A percentile compares a stretch with the other conserved stretches of the same genome.
Evolutionary conservation across 2,329 filamentous ascomycete species (phyloP).

Genomic region (Epichloe hybrida): DNA sequence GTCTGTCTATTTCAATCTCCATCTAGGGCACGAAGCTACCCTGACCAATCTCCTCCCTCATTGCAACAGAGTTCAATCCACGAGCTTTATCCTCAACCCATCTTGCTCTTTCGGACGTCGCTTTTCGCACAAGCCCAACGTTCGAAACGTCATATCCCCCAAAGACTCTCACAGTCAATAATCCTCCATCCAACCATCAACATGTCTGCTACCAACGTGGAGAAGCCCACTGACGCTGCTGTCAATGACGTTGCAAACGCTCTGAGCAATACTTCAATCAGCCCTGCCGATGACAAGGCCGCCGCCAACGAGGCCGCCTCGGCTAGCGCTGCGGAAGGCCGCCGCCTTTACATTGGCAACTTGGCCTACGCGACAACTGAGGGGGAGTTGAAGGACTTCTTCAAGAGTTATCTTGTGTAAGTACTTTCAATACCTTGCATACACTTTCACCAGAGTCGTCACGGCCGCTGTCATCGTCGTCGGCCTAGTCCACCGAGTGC

Average conservation of each 20-base stretch:
- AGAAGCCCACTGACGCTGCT: constrained; percentile 51
- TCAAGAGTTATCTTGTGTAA: constrained; percentile 98
- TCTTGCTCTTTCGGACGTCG: constrained; percentile 30
- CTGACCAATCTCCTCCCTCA: constrained; percentile 44
- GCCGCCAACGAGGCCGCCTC: constrained; percentile 80
- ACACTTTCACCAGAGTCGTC: background rate
- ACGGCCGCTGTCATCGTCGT: background rate
- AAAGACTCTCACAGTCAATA: constrained; percentile 31
- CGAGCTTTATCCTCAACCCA: constrained; percentile 20
- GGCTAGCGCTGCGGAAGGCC: constrained; percentile 94
- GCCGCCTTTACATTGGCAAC: constrained; percentile 99
- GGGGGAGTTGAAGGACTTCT: constrained; percentile 99
- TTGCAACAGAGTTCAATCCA: constrained; percentile 58
- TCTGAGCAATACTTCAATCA: constrained; percentile 61
- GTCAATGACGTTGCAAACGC: constrained; percentile 66
- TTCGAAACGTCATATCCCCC: constrained; percentile 25
- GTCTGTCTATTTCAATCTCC: constrained; percentile 30
- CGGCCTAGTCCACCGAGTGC: background rate
- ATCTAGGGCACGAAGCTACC: constrained; percentile 88
- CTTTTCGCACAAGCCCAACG: constrained; percentile 20
- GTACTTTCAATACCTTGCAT: constrained; percentile 28
- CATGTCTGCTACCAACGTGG: constrained; percentile 65
- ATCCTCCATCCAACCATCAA: constrained; percentile 37
- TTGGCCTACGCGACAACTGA: constrained; percentile 99
- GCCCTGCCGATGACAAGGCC: constrained; percentile 38